Conservation (phyloP, 2,329 filamentous ascomycete species). For the Leptographium radiaticola region DNA sequence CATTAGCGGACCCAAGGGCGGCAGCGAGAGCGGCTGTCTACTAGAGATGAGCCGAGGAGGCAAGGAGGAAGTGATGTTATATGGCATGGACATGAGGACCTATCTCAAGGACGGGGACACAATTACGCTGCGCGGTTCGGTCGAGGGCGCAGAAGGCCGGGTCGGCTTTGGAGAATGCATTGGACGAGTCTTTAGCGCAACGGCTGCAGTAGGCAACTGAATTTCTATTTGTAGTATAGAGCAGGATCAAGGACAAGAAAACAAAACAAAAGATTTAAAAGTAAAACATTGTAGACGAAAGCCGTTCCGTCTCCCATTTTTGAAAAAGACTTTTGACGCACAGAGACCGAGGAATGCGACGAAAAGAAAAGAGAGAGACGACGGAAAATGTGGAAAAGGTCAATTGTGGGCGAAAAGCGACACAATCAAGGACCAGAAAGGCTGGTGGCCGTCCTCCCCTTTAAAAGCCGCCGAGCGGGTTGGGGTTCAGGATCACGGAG, state of each 20-base stretch:
- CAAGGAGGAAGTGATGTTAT: conserved; percentile 27
- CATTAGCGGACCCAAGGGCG: conserved; percentile 37
- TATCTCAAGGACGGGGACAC: conserved; percentile 34
- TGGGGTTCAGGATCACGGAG: conserved; percentile 25
- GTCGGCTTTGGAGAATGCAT: conserved; percentile 32
- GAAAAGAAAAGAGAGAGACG: too few relatives aligned
- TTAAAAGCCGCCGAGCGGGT: conserved; percentile 26
- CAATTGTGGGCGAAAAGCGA: too few relatives aligned
- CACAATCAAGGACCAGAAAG: too few relatives aligned
- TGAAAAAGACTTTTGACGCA: too few relatives aligned
- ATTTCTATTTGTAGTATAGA: neutral
- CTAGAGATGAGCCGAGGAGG: conserved; percentile 33
- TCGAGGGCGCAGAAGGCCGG: conserved; percentile 13
- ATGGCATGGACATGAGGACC: conserved; percentile 25
- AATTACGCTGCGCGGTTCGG: conserved; percentile 24
- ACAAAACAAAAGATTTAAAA: neutral
- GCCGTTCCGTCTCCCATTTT: too few relatives aligned
- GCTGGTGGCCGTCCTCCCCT: too few relatives aligned
- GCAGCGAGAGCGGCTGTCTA: conserved; percentile 26
- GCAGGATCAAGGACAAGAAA: too few relatives aligned
- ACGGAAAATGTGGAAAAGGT: too few relatives aligned
- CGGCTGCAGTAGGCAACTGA: too few relatives aligned
- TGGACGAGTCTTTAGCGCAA: neutral
- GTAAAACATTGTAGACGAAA: too few relatives aligned
- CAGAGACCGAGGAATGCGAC: too few relatives aligned